Conservation (phyloP, 768 basidiomycete genomes). For the Terana coerulea region DNA sequence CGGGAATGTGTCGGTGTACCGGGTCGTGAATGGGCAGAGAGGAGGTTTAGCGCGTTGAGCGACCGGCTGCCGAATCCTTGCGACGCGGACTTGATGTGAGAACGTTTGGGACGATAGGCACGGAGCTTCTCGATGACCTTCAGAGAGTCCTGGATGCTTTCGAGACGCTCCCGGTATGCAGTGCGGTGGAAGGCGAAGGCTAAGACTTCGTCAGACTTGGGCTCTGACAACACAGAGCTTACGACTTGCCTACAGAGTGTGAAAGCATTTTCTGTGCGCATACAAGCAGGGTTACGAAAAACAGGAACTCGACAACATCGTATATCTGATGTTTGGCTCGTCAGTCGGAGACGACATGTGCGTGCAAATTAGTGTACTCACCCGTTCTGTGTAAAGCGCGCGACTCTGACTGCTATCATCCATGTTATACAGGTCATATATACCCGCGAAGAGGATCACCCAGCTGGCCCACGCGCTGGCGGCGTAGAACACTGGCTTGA, state of each 20-base stretch:
- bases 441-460: conserved; percentile 67
- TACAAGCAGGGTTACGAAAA: conserved; percentile 67
- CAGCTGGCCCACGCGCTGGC: conserved; percentile 69
- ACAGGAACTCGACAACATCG: conserved; percentile 67
- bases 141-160: conserved; percentile 50
- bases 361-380: conserved; percentile 27
- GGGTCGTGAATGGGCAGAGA: conserved; percentile 20
- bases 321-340: conserved; percentile 41
- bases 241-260: conserved; percentile 63
- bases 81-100: conserved; percentile 16
- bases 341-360: neutral
- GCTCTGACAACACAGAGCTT: neutral
- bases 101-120: conserved; percentile 54
- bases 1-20: conserved; percentile 29
- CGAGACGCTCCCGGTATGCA: conserved; percentile 70
- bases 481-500: conserved; percentile 73
- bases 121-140: conserved; percentile 64
- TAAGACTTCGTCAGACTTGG: conserved; percentile 13
- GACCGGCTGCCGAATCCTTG: conserved; percentile 12
- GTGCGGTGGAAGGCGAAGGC: conserved; percentile 77
- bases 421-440: conserved; percentile 53
- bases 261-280: conserved; percentile 65
- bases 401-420: conserved; percentile 38
- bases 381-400: conserved; percentile 59
- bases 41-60: conserved; percentile 16